Percentiles rank a stretch among this genome's conserved stretches.
Evolutionary conservation across 1,139 yeast genomes (phyloP).

Genomic region (Nakaseomyces kungkrabaensis): DNA sequence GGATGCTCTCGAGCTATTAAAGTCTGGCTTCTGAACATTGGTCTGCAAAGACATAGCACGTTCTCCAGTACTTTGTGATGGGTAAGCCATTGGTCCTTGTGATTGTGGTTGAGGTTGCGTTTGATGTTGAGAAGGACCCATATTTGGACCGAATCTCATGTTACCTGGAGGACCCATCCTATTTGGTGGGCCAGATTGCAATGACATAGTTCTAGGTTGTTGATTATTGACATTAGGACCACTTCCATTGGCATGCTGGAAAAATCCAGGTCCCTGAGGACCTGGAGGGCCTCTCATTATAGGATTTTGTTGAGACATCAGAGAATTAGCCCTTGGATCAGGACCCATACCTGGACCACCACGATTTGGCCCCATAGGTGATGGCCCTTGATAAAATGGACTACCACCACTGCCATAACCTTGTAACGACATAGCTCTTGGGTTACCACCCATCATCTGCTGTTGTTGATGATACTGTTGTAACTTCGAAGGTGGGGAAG

Average conservation of each 20-base stretch:
- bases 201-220: slow-evolving; percentile 10
- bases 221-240: slow-evolving; percentile 1
- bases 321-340: slow-evolving; percentile 18
- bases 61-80: slow-evolving; percentile 2
- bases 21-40: neutral
- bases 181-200: slow-evolving; percentile 8
- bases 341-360: slow-evolving; percentile 1
- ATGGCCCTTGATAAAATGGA: slow-evolving; percentile 7
- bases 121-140: neutral
- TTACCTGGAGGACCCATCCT: slow-evolving; percentile 1
- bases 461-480: slow-evolving; percentile 15
- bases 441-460: slow-evolving; percentile 19
- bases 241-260: slow-evolving; percentile 4
- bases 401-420: slow-evolving; percentile 18
- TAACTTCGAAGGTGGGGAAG: slow-evolving; percentile 1
- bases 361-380: neutral
- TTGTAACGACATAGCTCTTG: slow-evolving; percentile 54
- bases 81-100: slow-evolving; percentile 2
- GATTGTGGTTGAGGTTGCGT: slow-evolving; percentile 6
- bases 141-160: slow-evolving; percentile 6
- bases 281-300: slow-evolving; percentile 11
- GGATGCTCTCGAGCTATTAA: neutral
- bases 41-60: neutral
- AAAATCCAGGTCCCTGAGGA: slow-evolving; percentile 5
- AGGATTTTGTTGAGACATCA: slow-evolving; percentile 10